Percentiles rank a stretch among this genome's conserved stretches.
phyloP scores from a whole-genome alignment of 1,284 basidiomycete genomes.

The Rhodotorula mucilaginosa region DNA sequence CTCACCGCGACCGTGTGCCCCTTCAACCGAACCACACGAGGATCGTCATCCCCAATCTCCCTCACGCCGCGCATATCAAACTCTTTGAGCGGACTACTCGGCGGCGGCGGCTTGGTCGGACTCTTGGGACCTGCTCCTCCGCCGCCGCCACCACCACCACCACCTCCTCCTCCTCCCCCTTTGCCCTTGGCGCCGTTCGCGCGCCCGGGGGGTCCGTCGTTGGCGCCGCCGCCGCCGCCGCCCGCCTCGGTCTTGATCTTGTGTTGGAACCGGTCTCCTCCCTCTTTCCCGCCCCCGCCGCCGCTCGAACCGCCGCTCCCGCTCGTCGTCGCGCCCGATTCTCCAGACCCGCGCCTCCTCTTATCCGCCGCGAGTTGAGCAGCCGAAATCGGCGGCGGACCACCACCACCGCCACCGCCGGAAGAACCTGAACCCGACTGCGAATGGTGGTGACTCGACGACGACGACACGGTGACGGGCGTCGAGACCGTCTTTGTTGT shows the following conservation, averaged over 20 bases:
- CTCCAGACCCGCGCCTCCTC: conserved; percentile 6
- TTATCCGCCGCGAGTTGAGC: not conserved
- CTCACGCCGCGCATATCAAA: not conserved
- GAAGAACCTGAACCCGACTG: not conserved
- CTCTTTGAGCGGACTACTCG: not conserved
- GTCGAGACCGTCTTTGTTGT: conserved; percentile 22
- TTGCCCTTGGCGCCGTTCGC: conserved; percentile 4
- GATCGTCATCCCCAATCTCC: conserved; percentile 3
- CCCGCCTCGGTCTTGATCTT: conserved; percentile 7
- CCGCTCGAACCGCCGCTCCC: not conserved
- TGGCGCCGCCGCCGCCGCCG: not conserved
- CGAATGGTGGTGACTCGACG: not conserved
- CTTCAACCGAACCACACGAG: not conserved
- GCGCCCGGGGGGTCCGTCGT: not conserved
- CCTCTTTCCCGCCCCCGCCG: not conserved
- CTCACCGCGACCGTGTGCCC: not conserved
- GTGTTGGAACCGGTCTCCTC: not conserved
- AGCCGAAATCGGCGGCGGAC: not conserved
- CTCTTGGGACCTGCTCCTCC: conserved; percentile 1
- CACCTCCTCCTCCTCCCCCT: not conserved
- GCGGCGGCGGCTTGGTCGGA: conserved; percentile 7
- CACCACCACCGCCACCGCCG: not conserved
- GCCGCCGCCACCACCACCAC: too few relatives aligned
- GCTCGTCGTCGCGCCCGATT: not conserved
- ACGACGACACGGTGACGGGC: not conserved